Conservation (phyloP, 2,329 filamentous ascomycete species). For the Ceratocystis alfenasii region DNA sequence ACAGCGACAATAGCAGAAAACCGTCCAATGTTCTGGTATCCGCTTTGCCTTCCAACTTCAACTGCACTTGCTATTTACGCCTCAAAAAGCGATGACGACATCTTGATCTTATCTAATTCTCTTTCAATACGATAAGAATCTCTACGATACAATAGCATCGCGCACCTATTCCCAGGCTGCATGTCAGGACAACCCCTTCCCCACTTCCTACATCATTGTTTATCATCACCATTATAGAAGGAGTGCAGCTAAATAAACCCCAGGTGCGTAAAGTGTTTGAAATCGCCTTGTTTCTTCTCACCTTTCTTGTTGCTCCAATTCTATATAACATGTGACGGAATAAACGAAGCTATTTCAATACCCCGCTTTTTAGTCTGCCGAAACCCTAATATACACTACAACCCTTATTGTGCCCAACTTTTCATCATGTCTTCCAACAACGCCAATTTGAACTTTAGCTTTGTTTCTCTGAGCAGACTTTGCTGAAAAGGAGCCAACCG, state of each 20-base stretch:
- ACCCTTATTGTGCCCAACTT: not conserved
- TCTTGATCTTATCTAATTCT: not conserved
- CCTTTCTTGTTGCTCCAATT: too few species aligned
- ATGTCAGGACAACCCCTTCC: too few species aligned
- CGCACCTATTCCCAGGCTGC: too few species aligned
- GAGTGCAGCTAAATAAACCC: too few species aligned
- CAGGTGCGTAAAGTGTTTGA: too few species aligned
- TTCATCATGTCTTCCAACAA: not conserved
- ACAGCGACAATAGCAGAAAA: not conserved
- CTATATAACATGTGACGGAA: too few species aligned
- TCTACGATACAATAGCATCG: too few species aligned
- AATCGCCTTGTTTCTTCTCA: too few species aligned
- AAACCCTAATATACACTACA: not conserved
- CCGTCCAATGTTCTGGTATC: not conserved
- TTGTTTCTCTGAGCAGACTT: not conserved
- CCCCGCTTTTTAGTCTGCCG: not conserved
- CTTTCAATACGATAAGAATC: too few species aligned
- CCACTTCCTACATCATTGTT: too few species aligned
- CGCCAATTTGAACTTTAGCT: not conserved
- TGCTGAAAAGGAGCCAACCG: not conserved
- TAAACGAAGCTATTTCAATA: not conserved
- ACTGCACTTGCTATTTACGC: not conserved
- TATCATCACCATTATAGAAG: too few species aligned
- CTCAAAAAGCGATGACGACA: not conserved
- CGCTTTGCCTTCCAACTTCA: not conserved